A percentile compares a stretch with the other conserved stretches of the same genome.
Conservation (phyloP, 441 rosid species). For the Erysimum pusillum region DNA sequence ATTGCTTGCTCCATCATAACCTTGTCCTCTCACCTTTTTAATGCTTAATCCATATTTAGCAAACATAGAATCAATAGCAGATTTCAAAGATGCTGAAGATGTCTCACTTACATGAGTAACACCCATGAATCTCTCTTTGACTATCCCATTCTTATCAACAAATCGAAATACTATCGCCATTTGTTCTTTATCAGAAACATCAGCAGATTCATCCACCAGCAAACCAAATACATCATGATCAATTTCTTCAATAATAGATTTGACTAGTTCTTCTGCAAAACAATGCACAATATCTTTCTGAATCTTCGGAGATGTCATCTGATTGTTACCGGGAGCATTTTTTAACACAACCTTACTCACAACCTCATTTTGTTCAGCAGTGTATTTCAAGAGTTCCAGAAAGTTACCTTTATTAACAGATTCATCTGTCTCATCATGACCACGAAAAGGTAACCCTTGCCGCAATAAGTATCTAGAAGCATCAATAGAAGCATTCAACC, state of each 20-base stretch:
- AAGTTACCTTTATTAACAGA: not conserved
- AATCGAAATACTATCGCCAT: not conserved
- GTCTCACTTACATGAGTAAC: not conserved
- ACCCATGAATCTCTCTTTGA: not conserved
- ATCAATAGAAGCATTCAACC: not conserved
- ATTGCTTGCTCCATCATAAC: slow-evolving; percentile 3
- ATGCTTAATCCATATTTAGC: not conserved
- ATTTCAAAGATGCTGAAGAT: not conserved
- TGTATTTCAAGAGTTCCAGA: not conserved
- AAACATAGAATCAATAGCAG: not conserved
- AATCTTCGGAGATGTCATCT: not conserved
- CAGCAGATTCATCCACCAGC: not conserved
- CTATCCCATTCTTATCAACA: not conserved
- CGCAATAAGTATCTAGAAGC: not conserved
- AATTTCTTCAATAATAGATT: not conserved
- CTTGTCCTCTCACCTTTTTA: not conserved
- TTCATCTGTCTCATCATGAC: too few species aligned
- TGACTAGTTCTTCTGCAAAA: not conserved
- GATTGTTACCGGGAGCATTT: not conserved
- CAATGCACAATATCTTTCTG: not conserved
- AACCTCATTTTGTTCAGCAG: not conserved
- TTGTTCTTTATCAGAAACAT: not conserved
- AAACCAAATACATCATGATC: not conserved
- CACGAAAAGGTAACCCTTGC: not conserved
- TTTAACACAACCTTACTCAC: not conserved